A percentile compares a stretch with the other conserved stretches of the same genome.
Evolutionary conservation across 2,329 filamentous ascomycete genomes (phyloP).

Genomic region (Colletotrichum abscissum): DNA sequence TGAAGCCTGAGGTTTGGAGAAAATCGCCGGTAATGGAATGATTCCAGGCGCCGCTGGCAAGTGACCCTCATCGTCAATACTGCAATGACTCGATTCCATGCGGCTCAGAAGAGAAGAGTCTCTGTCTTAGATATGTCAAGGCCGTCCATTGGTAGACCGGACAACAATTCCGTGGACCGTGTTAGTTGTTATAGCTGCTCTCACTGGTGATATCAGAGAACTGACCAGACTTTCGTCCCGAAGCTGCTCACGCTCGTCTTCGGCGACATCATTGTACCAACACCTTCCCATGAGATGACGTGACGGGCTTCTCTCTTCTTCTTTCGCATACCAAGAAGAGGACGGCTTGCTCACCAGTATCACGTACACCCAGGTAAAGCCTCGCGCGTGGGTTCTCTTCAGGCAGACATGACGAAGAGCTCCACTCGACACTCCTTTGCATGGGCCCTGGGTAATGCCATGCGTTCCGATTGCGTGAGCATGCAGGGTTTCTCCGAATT

Average conservation of each 20-base stretch:
- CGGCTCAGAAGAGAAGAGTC: background rate
- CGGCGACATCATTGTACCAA: background rate
- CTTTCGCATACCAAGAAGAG: background rate
- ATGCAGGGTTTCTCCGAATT: constrained; percentile 24
- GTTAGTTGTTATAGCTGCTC: background rate
- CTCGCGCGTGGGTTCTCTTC: constrained; percentile 12
- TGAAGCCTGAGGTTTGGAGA: background rate
- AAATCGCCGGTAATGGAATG: background rate
- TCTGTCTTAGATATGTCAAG: background rate
- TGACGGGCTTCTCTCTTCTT: background rate
- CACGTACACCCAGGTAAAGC: background rate
- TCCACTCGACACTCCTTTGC: constrained; percentile 10
- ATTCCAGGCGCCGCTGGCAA: background rate
- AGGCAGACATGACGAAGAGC: background rate
- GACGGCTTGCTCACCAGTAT: background rate
- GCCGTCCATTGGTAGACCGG: background rate
- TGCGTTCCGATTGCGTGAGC: constrained; percentile 19
- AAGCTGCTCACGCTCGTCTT: background rate
- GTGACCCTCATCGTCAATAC: background rate
- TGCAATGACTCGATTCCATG: background rate
- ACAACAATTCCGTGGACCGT: background rate
- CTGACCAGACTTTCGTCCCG: background rate
- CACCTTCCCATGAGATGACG: background rate
- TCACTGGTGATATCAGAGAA: background rate
- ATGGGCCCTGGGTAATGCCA: constrained; percentile 9